Base-by-base conservation (phyloP, 371 early-diverging fungal species). In the Nematocida sp. region DNA sequence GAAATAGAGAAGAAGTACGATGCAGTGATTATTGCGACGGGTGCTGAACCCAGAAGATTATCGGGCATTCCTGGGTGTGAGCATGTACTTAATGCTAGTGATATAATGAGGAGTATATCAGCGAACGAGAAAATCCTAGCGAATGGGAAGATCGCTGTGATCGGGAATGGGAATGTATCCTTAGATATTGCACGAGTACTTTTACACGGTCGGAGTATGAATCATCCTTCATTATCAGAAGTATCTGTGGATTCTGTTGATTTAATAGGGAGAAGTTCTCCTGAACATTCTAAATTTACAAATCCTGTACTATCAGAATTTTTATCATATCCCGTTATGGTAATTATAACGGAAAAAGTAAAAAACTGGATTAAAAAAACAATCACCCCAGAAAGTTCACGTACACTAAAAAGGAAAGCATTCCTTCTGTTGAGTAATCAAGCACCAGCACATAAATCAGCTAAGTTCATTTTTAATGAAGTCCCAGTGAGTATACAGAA, bases 81-180 rank as follows among this genome's bases (percentile, higher is more conserved):
- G 61, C 44, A 70, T 20, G 55, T 42, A 3, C 5, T 78, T 44
- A 23, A 3, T 15, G 80, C 69, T 1, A 71, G 71, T 39, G 33
- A 45, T 4, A 15, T 70, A 7, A 2, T 70, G 66, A 1, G 42
- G 7, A 40, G 47, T 7, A 54, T 78, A 5, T 23, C 72, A 54
- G 27, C 13, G 33, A 42, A n/a, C 13, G 18, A 40, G 27, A 20
- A 33, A 13, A 39, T 33, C 1, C 9, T 6, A 39, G 57, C 46
- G 23, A 47, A 7, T 58, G 80, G 23, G 42, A 25, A 0, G 50
- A 42, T 78, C 9, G 80, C 80, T 11, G 89, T 97, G 0, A 88
- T 96, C 50, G 97, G 96, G 4, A 92, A 94, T 66, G 97, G 97
- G 9, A 96, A 96, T 83, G 96, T 96, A 0, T 94, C 96, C 0